Percentiles rank a stretch among this genome's conserved stretches.
Evolutionary conservation across 2,329 filamentous ascomycete species (phyloP).

Genomic region (Claviceps pazoutovae): DNA sequence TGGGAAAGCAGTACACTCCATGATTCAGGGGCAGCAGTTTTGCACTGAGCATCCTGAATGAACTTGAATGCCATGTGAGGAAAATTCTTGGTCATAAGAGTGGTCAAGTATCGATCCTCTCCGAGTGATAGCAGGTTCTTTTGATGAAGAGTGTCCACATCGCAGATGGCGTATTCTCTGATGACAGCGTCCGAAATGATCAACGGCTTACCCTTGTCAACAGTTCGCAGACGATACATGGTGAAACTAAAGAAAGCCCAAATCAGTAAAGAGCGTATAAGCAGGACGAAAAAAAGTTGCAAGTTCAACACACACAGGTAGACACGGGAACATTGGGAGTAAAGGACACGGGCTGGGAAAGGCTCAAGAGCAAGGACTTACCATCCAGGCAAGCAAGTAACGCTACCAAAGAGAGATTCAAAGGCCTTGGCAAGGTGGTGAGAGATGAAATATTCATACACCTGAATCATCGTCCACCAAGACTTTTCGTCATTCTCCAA

Average conservation of each 20-base stretch:
- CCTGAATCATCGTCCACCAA: constrained; percentile 99
- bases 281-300: background rate
- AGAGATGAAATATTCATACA: constrained; percentile 99
- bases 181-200: constrained; percentile 87
- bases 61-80: constrained; percentile 94
- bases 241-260: constrained; percentile 57
- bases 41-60: constrained; percentile 79
- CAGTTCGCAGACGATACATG: constrained; percentile 94
- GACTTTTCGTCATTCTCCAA: constrained; percentile 88
- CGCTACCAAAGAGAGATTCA: constrained; percentile 92
- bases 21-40: constrained; percentile 84
- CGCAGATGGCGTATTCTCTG: constrained; percentile 72
- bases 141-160: constrained; percentile 89
- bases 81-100: constrained; percentile 96
- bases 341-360: background rate
- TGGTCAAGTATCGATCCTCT: constrained; percentile 94
- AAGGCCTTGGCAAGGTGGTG: constrained; percentile 95
- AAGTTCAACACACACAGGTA: background rate
- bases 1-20: constrained; percentile 95
- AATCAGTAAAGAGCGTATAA: constrained; percentile 21
- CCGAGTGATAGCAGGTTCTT: constrained; percentile 91
- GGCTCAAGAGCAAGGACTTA: constrained; percentile 35
- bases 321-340: background rate
- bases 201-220: constrained; percentile 84
- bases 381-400: constrained; percentile 98